phyloP scores from a whole-genome alignment of 2,329 filamentous ascomycete genomes.

The Ceratocystis lukuohia region DNA sequence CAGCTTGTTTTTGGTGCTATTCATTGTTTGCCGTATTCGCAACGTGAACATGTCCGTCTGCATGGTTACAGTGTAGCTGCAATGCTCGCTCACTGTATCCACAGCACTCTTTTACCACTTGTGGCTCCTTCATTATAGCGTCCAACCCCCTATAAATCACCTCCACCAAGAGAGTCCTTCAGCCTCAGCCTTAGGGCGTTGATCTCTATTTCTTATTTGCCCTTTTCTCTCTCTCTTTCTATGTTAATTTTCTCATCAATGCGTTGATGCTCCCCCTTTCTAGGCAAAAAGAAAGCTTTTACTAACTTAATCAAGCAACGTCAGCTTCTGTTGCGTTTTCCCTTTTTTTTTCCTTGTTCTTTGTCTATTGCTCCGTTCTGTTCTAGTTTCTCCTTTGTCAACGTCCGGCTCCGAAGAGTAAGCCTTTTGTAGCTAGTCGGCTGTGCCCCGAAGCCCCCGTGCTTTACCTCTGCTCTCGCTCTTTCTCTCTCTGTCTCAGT shows the following conservation, averaged over 20 bases:
- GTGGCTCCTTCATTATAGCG: neutral
- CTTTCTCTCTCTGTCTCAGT: neutral
- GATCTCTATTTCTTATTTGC: neutral
- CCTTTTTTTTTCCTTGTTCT: neutral
- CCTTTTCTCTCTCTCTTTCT: neutral
- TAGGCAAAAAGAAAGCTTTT: too few species aligned
- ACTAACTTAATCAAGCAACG: too few species aligned
- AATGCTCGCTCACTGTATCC: neutral
- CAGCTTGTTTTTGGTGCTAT: too few species aligned
- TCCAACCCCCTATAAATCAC: neutral
- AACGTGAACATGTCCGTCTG: too few species aligned
- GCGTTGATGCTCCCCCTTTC: neutral
- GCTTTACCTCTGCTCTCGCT: neutral
- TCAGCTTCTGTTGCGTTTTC: neutral
- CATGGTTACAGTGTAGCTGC: neutral
- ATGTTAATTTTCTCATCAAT: constrained; percentile 5
- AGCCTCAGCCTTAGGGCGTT: neutral
- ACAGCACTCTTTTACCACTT: neutral
- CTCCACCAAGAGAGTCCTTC: neutral
- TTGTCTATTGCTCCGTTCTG: neutral
- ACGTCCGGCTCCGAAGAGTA: too few species aligned
- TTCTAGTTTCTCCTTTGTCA: neutral
- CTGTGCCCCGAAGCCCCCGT: neutral
- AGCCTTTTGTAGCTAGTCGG: neutral
- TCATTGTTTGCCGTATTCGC: too few species aligned